Percentiles rank a stretch among this genome's conserved stretches.
Evolutionary conservation across 768 basidiomycete genomes (phyloP).

Genomic region (Auricularia auricula-judae): DNA sequence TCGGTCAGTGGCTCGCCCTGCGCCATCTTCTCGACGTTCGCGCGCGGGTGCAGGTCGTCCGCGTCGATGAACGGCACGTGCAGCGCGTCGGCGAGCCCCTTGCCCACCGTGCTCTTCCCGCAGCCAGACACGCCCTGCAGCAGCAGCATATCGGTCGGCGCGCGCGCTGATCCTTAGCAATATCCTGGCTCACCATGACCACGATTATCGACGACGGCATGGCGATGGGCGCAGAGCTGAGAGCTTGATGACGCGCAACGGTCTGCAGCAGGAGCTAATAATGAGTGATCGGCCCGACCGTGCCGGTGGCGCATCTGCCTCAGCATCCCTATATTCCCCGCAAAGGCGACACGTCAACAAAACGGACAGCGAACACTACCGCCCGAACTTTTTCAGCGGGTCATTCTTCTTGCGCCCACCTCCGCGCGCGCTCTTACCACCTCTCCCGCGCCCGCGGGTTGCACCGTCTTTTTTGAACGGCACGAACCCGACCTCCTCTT

Average conservation of each 20-base stretch:
- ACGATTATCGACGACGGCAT: neutral
- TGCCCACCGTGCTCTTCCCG: slow-evolving; percentile 63
- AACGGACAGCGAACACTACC: neutral
- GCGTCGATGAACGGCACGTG: slow-evolving; percentile 78
- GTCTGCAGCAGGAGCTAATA: too few species aligned
- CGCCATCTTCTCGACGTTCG: slow-evolving; percentile 85
- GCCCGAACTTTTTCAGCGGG: slow-evolving; percentile 64
- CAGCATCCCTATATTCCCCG: neutral
- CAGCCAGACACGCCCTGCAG: slow-evolving; percentile 61
- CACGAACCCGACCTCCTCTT: slow-evolving; percentile 43
- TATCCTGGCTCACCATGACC: neutral
- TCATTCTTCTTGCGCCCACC: slow-evolving; percentile 66
- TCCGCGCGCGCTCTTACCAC: slow-evolving; percentile 24
- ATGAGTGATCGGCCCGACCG: neutral
- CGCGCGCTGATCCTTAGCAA: neutral
- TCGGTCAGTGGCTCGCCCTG: slow-evolving; percentile 66
- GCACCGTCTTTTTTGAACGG: slow-evolving; percentile 55
- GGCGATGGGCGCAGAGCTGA: neutral
- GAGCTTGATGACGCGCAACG: too few species aligned
- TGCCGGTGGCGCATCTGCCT: neutral
- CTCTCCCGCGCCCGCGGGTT: slow-evolving; percentile 30
- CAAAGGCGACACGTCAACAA: neutral
- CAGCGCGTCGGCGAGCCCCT: slow-evolving; percentile 46
- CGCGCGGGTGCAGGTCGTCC: slow-evolving; percentile 72
- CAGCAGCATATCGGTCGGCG: neutral